Base-by-base conservation (phyloP, 306 rosid genomes). In the Sicyos edulis region DNA sequence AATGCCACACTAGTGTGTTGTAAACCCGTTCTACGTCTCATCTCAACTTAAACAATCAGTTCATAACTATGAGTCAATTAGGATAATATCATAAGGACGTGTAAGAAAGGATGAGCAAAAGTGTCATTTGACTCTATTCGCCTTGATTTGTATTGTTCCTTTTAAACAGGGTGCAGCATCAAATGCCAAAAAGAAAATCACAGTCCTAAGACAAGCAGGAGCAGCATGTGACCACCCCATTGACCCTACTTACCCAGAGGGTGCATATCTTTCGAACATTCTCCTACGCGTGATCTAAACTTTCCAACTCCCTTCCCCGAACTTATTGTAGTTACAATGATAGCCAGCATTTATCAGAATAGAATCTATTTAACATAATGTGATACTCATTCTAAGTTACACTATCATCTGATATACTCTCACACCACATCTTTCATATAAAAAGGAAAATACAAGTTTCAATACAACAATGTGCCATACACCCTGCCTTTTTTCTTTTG, bases 191-290 rank as follows among this genome's bases (percentile, higher is more conserved):
- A 90, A 91, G 82, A 88, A 78, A 75, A 77, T 88, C 57, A 90
- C 93, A 0, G 75, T 92, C 60, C 74, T 88, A 50, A 78, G 93
- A 76, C 85, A 88, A 40, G 88, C 90, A 7, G 90, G 93, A 72
- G 90, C 96, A 3, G 96, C 93, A 26, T 80, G 89, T 60, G 96
- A 93, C 78, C 97, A 90, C 82, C 91, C 89, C 40, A 70, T 86
- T 21, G 96, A 92, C 56, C 93, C 98, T 61, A 78, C 96, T 55
- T 90, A 92, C 70, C 95, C 90, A 0, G 96, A 93, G 86, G 98
- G 98, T 51, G 79, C 85, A 61, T 90, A 90, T 77, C 89, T 90
- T 29, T 83, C 97, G 24, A 93, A 86, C 70, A 51, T 87, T 64
- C 85, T 93, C 4, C 80, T 90, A 6, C 81, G 93, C 77, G 92